phyloP scores from a whole-genome alignment of 228 moss, liverwort and hornwort species.

The Sphagnum fallax region DNA sequence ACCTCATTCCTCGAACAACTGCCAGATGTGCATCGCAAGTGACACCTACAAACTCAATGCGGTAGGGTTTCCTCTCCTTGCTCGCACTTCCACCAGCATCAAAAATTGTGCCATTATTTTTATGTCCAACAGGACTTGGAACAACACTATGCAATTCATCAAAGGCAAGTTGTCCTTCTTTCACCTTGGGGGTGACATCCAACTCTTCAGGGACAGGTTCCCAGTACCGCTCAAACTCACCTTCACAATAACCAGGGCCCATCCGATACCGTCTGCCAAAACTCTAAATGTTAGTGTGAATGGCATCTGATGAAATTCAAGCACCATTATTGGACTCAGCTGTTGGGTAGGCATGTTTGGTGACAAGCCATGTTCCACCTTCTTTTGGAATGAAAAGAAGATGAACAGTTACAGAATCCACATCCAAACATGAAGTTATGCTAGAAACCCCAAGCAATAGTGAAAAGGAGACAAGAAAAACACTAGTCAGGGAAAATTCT shows the following conservation, averaged over 20 bases:
- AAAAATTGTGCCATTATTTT: background rate
- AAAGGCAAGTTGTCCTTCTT: background rate
- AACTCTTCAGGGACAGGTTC: constrained; percentile 30
- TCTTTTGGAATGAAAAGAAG: too few relatives aligned
- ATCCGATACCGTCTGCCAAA: constrained; percentile 54
- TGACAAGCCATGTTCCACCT: too few relatives aligned
- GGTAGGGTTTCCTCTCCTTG: constrained; percentile 44
- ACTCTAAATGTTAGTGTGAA: background rate
- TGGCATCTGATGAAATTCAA: too few relatives aligned
- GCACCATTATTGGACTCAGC: too few relatives aligned
- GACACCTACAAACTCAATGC: constrained; percentile 89
- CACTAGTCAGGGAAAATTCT: too few relatives aligned
- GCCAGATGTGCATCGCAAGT: constrained; percentile 85
- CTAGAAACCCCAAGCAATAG: too few relatives aligned
- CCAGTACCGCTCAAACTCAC: constrained; percentile 57
- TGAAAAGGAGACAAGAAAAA: too few relatives aligned
- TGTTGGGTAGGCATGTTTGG: too few relatives aligned
- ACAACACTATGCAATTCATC: background rate
- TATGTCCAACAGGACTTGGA: background rate
- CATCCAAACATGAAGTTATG: too few relatives aligned
- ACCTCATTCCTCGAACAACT: constrained; percentile 95
- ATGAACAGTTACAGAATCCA: too few relatives aligned
- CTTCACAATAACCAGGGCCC: constrained; percentile 70
- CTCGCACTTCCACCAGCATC: background rate
- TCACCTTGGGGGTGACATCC: background rate